Evolutionary conservation across 2,329 filamentous ascomycete species (phyloP), one percentile per base, ranked within the genome.

Genomic region (Eurotiales sp.): DNA sequence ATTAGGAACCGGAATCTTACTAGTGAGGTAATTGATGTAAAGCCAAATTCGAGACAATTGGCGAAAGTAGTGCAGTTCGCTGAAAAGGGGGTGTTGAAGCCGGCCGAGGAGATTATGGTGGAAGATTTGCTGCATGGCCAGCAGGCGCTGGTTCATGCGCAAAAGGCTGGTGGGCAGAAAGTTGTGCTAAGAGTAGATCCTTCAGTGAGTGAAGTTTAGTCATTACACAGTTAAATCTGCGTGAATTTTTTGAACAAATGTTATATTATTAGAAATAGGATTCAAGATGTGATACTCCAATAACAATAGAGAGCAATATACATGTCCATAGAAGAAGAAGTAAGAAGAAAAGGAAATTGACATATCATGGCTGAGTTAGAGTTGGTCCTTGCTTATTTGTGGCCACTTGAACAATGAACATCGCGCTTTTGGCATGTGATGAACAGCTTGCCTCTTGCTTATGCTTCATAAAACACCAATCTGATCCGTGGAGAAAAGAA

Each of bases 1-100:
- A 51, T 57, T 37, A 54, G 51, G 43, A 63, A 60, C 37, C 55
- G 61, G 21, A 59, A 56, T 11, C 53, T 65, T n/a, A 59, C 51
- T 10, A 69, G 64, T 46, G 59, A 60, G 22, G 70, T 70, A 52
- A 63, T 74, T 41, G 58, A 64, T 14, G 69, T 72, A 7, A 59
- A 62, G 50, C 68, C 71, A 5, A 63, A 72, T 53, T 61, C 61
- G 12, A 52, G 53, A 17, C 64, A 68, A 8, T 51, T 75, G 45
- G 59, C 46, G 8, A 59, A 60, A 10, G 69, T 74, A 46, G 61
- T 57, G n/a, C 55, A 59, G 22, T 55, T 73, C 49, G 63, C 72
- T 3, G 66, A 70, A 54, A 59, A 60, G 21, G 59, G 64, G n/a
- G 60, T 61, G 41, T 40, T 73, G 29, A 63, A 59, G 29, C 67